A percentile compares a stretch with the other conserved stretches of the same genome.
These are phyloP conservation scores for Populus hybrid DNA, from an alignment of 441 rosid species.

Conservation along the genomic window DNA sequence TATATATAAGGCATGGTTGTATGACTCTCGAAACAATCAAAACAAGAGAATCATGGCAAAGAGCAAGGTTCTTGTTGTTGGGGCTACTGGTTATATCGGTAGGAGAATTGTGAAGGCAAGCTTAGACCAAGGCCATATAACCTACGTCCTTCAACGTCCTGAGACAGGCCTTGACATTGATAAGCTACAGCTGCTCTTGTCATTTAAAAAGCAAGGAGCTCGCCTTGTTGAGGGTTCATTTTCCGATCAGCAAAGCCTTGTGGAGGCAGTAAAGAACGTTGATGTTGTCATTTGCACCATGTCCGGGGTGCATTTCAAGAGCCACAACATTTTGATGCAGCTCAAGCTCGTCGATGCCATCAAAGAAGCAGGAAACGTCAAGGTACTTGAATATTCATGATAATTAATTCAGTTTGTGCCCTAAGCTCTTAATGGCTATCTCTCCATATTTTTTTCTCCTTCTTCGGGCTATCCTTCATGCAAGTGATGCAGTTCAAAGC, in stretches of 20 bases:
- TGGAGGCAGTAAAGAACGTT: slow-evolving; percentile 64
- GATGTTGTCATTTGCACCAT: slow-evolving; percentile 80
- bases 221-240: slow-evolving; percentile 56
- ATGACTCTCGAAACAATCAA: not conserved
- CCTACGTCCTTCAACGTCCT: slow-evolving; percentile 63
- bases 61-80: slow-evolving; percentile 66
- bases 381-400: slow-evolving; percentile 32
- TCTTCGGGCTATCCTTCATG: not conserved
- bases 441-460: not conserved
- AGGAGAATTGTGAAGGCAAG: slow-evolving; percentile 72
- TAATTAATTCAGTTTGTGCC: not conserved
- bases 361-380: slow-evolving; percentile 78
- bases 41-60: slow-evolving; percentile 19
- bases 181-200: slow-evolving; percentile 52
- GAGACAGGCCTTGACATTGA: slow-evolving; percentile 76
- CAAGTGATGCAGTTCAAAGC: not conserved
- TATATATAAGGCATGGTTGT: no score
- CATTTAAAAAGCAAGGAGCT: slow-evolving; percentile 68
- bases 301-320: slow-evolving; percentile 72
- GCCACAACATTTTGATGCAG: slow-evolving; percentile 63
- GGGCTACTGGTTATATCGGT: slow-evolving; percentile 82
- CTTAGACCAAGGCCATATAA: slow-evolving; percentile 56
- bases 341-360: slow-evolving; percentile 83
- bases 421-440: no score
- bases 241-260: slow-evolving; percentile 57